Conservation (phyloP, 129 eudicot genomes). For the Saposhnikovia divaricata region DNA sequence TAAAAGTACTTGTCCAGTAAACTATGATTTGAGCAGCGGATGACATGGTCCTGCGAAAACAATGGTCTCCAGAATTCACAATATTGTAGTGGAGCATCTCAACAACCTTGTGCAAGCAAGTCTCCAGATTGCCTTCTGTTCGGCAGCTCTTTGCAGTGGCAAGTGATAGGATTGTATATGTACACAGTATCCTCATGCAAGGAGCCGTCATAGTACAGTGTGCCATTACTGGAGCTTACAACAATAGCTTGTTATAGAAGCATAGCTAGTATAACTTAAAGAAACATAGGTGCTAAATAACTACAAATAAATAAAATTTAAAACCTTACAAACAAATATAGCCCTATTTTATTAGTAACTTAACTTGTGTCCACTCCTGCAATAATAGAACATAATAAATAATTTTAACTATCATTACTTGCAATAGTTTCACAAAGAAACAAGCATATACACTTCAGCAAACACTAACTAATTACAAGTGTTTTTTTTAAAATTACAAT, state of each 20-base stretch:
- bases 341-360: no score
- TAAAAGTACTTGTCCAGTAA: conserved; percentile 36
- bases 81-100: conserved; percentile 8
- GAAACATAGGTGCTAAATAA: no score
- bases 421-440: no score
- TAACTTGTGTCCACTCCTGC: background rate
- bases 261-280: no score
- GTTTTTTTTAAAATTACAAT: no score
- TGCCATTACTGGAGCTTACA: conserved; percentile 49
- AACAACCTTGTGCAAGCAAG: conserved; percentile 20
- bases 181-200: conserved; percentile 33
- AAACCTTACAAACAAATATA: no score
- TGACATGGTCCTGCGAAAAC: background rate
- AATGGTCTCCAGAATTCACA: background rate
- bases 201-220: conserved; percentile 13
- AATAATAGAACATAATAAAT: background rate
- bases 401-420: background rate
- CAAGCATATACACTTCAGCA: background rate
- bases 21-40: conserved; percentile 4
- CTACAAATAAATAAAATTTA: no score
- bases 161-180: conserved; percentile 45
- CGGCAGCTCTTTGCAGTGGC: conserved; percentile 24
- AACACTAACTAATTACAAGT: no score
- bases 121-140: background rate
- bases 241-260: background rate